These are phyloP conservation scores for Kwoniella heveanensis DNA, from an alignment of 768 basidiomycete species.

Conservation along the genomic window DNA sequence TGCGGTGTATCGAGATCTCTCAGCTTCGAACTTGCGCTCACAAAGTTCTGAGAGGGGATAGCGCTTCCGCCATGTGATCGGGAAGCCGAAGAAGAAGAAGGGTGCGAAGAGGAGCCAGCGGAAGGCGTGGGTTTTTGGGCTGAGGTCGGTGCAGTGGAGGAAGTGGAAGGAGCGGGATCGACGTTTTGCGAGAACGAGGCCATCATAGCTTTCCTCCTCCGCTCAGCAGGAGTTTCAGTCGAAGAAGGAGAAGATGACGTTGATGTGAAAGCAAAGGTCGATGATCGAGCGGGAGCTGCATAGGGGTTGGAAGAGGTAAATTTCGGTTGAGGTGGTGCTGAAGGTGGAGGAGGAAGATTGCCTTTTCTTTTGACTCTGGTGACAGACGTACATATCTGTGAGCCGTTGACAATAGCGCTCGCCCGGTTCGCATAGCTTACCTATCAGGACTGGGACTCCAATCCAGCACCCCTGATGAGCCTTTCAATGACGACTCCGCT, in stretches of 20 bases:
- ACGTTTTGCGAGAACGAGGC: conserved; percentile 30
- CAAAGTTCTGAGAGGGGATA: neutral
- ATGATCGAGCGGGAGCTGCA: conserved; percentile 1
- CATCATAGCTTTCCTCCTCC: conserved; percentile 42
- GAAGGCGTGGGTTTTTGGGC: conserved; percentile 6
- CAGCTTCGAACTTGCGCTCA: conserved; percentile 13
- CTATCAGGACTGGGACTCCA: conserved; percentile 34
- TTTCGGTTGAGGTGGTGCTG: conserved; percentile 11
- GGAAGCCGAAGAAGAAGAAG: conserved; percentile 10
- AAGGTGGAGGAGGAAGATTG: conserved; percentile 13
- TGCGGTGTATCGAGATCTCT: conserved; percentile 11
- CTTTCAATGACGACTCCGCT: conserved; percentile 3
- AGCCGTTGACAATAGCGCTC: too few relatives aligned
- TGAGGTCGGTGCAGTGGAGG: neutral
- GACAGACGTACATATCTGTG: neutral
- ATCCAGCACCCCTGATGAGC: conserved; percentile 17
- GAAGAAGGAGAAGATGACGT: neutral
- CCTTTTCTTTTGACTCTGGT: conserved; percentile 21
- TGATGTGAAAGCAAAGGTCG: neutral
- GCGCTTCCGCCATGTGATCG: conserved; percentile 1
- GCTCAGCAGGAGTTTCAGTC: conserved; percentile 34
- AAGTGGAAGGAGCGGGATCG: conserved; percentile 2
- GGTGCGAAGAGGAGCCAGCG: neutral
- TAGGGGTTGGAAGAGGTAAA: neutral
- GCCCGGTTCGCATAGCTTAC: conserved; percentile 4